Conservation (phyloP, 139 green algal species). For the Tetradesmus obliquus region DNA sequence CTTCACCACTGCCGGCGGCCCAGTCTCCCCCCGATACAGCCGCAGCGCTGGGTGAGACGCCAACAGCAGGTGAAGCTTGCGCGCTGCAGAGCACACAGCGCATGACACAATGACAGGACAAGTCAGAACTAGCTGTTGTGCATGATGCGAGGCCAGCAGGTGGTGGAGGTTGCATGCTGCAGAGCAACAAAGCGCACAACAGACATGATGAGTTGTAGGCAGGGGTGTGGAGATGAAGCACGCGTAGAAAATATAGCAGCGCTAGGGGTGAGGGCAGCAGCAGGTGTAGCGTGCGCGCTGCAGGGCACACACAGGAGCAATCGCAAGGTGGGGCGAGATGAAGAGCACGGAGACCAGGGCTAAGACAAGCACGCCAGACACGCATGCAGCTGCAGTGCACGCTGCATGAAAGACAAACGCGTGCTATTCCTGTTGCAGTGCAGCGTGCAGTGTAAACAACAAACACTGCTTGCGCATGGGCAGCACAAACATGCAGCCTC, state of each 20-base stretch:
- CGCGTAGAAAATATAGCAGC: too few species aligned
- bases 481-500: not conserved
- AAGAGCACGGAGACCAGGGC: too few species aligned
- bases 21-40: slow-evolving; percentile 13
- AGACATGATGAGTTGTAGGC: not conserved
- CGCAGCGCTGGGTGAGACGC: slow-evolving; percentile 53
- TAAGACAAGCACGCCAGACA: too few species aligned
- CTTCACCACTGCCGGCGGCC: slow-evolving; percentile 32
- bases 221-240: not conserved
- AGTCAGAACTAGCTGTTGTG: too few species aligned
- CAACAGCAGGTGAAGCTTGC: slow-evolving; percentile 70
- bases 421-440: too few species aligned
- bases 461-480: not conserved
- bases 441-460: not conserved
- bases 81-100: not conserved
- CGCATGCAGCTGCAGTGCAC: too few species aligned
- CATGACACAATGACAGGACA: not conserved
- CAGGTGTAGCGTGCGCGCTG: not conserved
- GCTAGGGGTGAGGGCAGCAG: not conserved
- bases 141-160: not conserved
- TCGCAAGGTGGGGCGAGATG: too few species aligned
- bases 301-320: not conserved
- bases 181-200: not conserved
- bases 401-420: too few species aligned
- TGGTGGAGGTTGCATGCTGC: not conserved